Percentiles rank a stretch among this genome's conserved stretches.
phyloP scores from a whole-genome alignment of 139 green algal species.

The Auxenochlorella pyrenoidosa region DNA sequence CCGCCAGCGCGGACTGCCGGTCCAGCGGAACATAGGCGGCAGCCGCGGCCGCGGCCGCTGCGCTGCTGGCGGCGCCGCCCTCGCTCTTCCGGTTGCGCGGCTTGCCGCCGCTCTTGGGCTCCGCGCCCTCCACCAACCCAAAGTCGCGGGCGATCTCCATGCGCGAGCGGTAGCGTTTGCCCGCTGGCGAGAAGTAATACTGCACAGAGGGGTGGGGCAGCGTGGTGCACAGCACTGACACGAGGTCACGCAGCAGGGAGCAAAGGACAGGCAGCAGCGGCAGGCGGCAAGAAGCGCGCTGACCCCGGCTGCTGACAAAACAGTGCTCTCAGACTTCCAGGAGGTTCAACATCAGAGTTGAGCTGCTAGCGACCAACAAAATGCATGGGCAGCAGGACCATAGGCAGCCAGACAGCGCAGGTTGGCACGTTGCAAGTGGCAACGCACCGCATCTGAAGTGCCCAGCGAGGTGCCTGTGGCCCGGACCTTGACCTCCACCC shows the following conservation, averaged over 20 bases:
- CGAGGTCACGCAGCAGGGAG: too few relatives aligned
- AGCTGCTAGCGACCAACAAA: too few relatives aligned
- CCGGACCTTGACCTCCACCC: conserved; percentile 62
- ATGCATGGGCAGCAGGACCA: too few relatives aligned
- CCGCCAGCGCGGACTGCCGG: neutral
- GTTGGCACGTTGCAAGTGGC: too few relatives aligned
- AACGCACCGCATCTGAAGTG: conserved; percentile 56
- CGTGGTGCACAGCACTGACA: too few relatives aligned
- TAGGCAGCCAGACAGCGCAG: too few relatives aligned
- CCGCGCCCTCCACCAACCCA: conserved; percentile 14
- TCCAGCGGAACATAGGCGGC: neutral
- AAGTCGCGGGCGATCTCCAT: conserved; percentile 43
- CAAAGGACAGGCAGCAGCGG: too few relatives aligned
- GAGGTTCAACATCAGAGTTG: too few relatives aligned
- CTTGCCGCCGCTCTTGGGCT: conserved; percentile 4
- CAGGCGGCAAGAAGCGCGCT: too few relatives aligned
- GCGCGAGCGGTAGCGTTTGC: conserved; percentile 61
- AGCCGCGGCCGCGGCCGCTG: neutral
- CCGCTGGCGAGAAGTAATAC: conserved; percentile 65
- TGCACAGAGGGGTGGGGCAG: conserved; percentile 5
- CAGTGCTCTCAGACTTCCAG: too few relatives aligned
- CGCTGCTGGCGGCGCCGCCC: neutral
- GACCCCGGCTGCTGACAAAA: too few relatives aligned
- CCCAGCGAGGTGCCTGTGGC: conserved; percentile 56
- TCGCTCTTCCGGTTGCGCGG: conserved; percentile 20